Evolutionary conservation across 805 yeast species (phyloP), one percentile per base, ranked within the genome.

Genomic region (Pichia deserticola): DNA sequence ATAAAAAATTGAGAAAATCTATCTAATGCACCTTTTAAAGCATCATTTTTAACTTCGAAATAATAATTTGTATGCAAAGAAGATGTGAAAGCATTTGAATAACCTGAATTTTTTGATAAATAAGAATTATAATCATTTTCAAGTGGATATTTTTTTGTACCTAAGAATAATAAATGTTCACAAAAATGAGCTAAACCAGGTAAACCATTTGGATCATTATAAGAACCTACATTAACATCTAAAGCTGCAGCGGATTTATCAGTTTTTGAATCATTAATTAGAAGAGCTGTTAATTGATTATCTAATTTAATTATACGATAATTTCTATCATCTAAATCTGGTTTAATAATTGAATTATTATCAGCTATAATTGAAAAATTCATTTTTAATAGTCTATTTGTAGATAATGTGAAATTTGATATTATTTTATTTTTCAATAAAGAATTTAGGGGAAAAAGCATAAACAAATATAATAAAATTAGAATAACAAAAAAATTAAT

Each of bases 1-100:
- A 90, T 84, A 71, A 92, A 92, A 63, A 92, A 92, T 64, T 92
- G 98, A 5, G 96, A 78, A 66, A 92, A 92, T 58, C 98, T 74
- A 65, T 92, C 98, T 47, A 92, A 70, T 0, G 97, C 97, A 6
- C 95, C 97, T 53, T 83, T 81, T 52, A 92, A 71, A 56, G 83
- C 78, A 54, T 82, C 84, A 50, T 85, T 77, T 51, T 83, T 79
- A 5, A 93, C 78, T 60, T 92, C 96, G 60, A 93, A 92, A 66
- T 77, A 89, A 67, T 89, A 92, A 67, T 92, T 92, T 5, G 98
- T 92, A 60, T 87, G 89, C 58, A 84, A 84, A 4, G 89, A 73
- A 2, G 96, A 83, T 0, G 99, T 92, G 66, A 84, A 92, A 1
- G 99, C 99, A 63, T 92, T 92, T 36, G 95, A 86, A 53, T 77